These are phyloP conservation scores for Colletotrichum agaves DNA, from an alignment of 2,329 filamentous ascomycete genomes.

Conservation along the genomic window DNA sequence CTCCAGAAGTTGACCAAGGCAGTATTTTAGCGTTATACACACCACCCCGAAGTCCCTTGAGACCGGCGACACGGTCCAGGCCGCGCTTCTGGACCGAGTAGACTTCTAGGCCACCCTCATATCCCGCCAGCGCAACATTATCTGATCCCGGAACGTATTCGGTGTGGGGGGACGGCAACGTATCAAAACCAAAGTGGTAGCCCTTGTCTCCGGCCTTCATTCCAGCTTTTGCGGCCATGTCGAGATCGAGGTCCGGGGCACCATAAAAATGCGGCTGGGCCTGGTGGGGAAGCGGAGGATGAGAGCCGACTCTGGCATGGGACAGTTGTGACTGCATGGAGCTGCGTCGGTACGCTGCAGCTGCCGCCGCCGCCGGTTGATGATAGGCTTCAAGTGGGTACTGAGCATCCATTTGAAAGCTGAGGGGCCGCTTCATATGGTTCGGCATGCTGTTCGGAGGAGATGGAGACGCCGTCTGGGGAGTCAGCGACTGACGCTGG, in stretches of 20 bases:
- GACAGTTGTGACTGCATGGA: constrained; percentile 64
- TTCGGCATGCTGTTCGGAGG: constrained; percentile 44
- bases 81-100: constrained; percentile 78
- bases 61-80: constrained; percentile 73
- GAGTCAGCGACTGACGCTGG: constrained; percentile 56
- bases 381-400: constrained; percentile 55
- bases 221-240: constrained; percentile 65
- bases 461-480: constrained; percentile 56
- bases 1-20: constrained; percentile 69
- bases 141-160: constrained; percentile 54
- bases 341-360: constrained; percentile 54
- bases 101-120: constrained; percentile 82
- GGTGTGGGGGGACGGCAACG: constrained; percentile 59
- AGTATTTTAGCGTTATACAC: constrained; percentile 87
- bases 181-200: constrained; percentile 86
- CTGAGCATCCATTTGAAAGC: constrained; percentile 63
- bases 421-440: constrained; percentile 45
- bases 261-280: constrained; percentile 82
- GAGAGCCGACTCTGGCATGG: constrained; percentile 56
- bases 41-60: constrained; percentile 82
- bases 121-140: constrained; percentile 80
- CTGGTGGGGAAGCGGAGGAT: constrained; percentile 78
- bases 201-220: constrained; percentile 74
- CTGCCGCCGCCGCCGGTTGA: constrained; percentile 47
- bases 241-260: constrained; percentile 78